Conservation (phyloP, 1,139 yeast genomes). For the Saccharomyces hybrid region DNA sequence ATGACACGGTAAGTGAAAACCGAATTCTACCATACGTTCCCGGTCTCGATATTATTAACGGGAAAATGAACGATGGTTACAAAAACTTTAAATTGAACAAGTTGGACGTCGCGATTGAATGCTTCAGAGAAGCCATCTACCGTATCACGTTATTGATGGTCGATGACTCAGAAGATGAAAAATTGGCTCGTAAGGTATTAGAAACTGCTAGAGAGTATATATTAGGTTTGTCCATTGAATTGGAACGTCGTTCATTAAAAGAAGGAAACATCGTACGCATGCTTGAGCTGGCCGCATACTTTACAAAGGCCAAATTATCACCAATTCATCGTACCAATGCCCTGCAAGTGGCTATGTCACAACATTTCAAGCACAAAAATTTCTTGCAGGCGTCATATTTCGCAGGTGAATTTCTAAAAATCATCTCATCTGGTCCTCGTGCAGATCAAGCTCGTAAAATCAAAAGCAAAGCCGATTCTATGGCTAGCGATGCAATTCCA, state of each 20-base stretch:
- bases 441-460: slow-evolving; percentile 86
- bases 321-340: slow-evolving; percentile 83
- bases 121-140: slow-evolving; percentile 75
- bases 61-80: slow-evolving; percentile 66
- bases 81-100: slow-evolving; percentile 77
- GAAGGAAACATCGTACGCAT: slow-evolving; percentile 70
- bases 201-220: slow-evolving; percentile 82
- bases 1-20: slow-evolving; percentile 48
- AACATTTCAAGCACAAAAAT: slow-evolving; percentile 81
- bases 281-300: slow-evolving; percentile 91
- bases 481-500: slow-evolving; percentile 80
- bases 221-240: slow-evolving; percentile 82
- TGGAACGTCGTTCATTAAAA: slow-evolving; percentile 75
- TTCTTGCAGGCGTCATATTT: slow-evolving; percentile 83
- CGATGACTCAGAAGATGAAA: slow-evolving; percentile 63
- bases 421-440: slow-evolving; percentile 64
- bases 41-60: slow-evolving; percentile 64
- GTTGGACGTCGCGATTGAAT: slow-evolving; percentile 67
- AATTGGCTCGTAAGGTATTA: slow-evolving; percentile 65
- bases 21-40: slow-evolving; percentile 62
- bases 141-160: slow-evolving; percentile 69
- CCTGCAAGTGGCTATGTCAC: slow-evolving; percentile 90
- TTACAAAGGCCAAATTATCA: slow-evolving; percentile 77
- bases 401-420: slow-evolving; percentile 72
- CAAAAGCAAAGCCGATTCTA: slow-evolving; percentile 68